phyloP scores from a whole-genome alignment of 495 filamentous ascomycete species.

The Hypoxylon perforatum region DNA sequence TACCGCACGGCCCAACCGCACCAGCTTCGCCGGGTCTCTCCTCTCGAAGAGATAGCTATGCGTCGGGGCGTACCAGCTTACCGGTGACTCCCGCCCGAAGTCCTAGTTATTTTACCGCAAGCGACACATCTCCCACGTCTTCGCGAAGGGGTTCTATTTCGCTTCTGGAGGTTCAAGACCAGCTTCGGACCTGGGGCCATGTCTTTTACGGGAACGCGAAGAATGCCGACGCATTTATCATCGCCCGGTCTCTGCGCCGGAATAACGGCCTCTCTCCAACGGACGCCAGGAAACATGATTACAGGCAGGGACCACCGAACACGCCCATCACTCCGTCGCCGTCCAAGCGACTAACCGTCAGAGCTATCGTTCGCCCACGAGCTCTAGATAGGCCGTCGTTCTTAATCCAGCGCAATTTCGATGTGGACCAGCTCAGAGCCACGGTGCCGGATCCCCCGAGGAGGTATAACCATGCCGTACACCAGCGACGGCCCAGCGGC shows the following conservation, averaged over 20 bases:
- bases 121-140: constrained; percentile 1
- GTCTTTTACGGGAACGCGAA: constrained; percentile 48
- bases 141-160: neutral
- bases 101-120: constrained; percentile 6
- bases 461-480: neutral
- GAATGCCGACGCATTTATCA: constrained; percentile 54
- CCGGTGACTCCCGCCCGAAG: neutral
- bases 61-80: neutral
- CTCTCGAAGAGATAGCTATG: neutral
- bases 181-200: constrained; percentile 48
- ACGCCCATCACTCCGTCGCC: neutral
- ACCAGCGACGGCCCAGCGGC: neutral
- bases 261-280: constrained; percentile 33
- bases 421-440: constrained; percentile 56
- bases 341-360: constrained; percentile 52
- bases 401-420: constrained; percentile 58
- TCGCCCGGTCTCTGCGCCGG: constrained; percentile 51
- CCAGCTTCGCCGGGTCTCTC: constrained; percentile 14
- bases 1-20: constrained; percentile 2
- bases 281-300: constrained; percentile 19
- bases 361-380: constrained; percentile 57
- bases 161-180: constrained; percentile 28
- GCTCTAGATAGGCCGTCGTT: constrained; percentile 55
- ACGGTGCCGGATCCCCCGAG: constrained; percentile 46
- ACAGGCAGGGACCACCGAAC: neutral